Conservation (phyloP, 2,329 filamentous ascomycete species). For the Coleophoma cylindrospora region DNA sequence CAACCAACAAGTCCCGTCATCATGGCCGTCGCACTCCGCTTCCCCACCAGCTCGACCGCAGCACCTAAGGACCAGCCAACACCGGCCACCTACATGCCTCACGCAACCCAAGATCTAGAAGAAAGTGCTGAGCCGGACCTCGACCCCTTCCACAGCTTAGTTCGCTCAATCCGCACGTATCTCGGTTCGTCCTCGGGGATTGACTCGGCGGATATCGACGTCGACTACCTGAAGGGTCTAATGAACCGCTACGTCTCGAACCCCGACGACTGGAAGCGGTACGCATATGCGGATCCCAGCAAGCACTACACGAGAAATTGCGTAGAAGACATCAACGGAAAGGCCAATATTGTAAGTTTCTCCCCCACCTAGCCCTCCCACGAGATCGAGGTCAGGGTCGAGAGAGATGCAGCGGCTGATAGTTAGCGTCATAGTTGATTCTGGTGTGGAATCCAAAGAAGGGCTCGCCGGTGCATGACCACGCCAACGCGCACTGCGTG, state of each 20-base stretch:
- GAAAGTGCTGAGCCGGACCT: neutral
- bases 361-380: neutral
- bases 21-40: neutral
- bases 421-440: constrained; percentile 32
- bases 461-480: constrained; percentile 81
- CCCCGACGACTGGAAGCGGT: constrained; percentile 59
- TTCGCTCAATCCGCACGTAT: neutral
- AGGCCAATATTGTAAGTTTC: constrained; percentile 71
- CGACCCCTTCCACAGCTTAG: neutral
- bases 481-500: constrained; percentile 83
- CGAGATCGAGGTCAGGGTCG: neutral
- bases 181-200: neutral
- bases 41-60: neutral
- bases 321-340: constrained; percentile 41
- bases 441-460: constrained; percentile 87
- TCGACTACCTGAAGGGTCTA: neutral
- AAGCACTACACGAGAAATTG: constrained; percentile 82
- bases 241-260: constrained; percentile 14
- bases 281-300: constrained; percentile 63
- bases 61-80: neutral
- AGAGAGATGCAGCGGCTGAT: neutral
- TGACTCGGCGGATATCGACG: neutral
- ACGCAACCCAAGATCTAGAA: neutral
- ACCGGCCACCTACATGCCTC: neutral
- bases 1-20: neutral